Evolutionary conservation across 1,139 yeast species (phyloP).

Genomic region (Komagataea norvegica): DNA sequence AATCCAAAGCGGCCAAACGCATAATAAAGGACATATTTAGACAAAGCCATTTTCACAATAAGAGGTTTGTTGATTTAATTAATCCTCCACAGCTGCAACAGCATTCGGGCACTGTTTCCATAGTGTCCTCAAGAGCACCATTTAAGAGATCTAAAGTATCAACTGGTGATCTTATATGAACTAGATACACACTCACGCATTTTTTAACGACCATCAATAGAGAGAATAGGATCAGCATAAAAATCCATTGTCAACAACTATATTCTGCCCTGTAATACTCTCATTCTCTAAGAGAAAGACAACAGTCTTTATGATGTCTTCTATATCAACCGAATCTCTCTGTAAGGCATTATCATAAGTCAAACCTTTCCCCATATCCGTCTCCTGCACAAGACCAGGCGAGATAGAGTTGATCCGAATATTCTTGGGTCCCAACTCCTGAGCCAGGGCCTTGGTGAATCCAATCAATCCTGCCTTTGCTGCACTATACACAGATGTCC

Average conservation of each 20-base stretch:
- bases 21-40: constrained; percentile 9
- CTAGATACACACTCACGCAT: too few relatives aligned
- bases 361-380: constrained; percentile 53
- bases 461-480: constrained; percentile 75
- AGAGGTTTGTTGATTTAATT: background rate
- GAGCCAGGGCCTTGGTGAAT: constrained; percentile 58
- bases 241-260: constrained; percentile 29
- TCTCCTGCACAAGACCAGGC: constrained; percentile 70
- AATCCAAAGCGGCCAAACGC: constrained; percentile 4
- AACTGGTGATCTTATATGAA: constrained; percentile 16
- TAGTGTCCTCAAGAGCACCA: too few relatives aligned
- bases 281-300: constrained; percentile 30
- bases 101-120: too few relatives aligned
- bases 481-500: constrained; percentile 75
- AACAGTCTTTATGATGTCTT: constrained; percentile 27
- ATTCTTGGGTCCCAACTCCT: constrained; percentile 48
- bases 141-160: constrained; percentile 10
- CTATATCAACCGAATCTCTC: constrained; percentile 32
- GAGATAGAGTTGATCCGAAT: constrained; percentile 61
- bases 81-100: too few relatives aligned
- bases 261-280: constrained; percentile 39
- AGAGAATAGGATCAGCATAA: constrained; percentile 18
- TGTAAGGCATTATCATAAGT: constrained; percentile 22
- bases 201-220: too few relatives aligned
- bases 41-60: constrained; percentile 3